Evolutionary conservation across 2,329 filamentous ascomycete species (phyloP), one percentile per base, ranked within the genome.

Genomic region (Fusarium azukiicola): DNA sequence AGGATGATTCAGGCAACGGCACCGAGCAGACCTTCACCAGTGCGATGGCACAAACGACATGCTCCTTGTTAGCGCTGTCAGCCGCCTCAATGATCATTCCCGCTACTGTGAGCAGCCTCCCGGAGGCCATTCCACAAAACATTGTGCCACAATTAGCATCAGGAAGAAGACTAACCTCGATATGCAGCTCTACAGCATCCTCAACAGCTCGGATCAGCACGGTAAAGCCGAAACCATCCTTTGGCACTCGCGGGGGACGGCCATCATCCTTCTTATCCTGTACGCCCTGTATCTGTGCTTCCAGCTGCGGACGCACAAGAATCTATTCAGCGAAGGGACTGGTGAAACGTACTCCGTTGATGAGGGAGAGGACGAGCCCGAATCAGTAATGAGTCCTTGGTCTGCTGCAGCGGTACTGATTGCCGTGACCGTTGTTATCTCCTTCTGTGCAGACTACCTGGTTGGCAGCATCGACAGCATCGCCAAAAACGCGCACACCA

Each of bases 61-160:
- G 92, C 84, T 96, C 95, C 14, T 88, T 97, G 50, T 96, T 97
- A 95, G 93, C 94, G 0, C 90, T 97, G 36, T 94, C 95, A 23
- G 95, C 95, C 5, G 96, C 96, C 5, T 96, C 95, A 12, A 91
- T 97, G 73, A 95, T 97, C 74, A 95, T 97, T 70, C 96, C 96
- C 1, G 95, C 96, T 14, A 94, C 95, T 8, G 91, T 93, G 87
- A 82, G 89, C 79, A 23, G 21, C 56, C 8, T 61, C 40, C 38
- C 14, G 12, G 3, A 44, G 10, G 93, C 92, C 73, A 93, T 95
- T 54, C 90, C 27, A 32, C 27, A 32, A 32, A 32, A 32, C 27
- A 32, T 32, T 32, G 27, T 32, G 27, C 27, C 27, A 32, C 27
- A 32, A 32, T 32, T 32, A 32, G 27, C 27, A 32, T 32, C 27